A percentile compares a stretch with the other conserved stretches of the same genome.
phyloP scores from a whole-genome alignment of 306 rosid species.

The Biancaea sappan region DNA sequence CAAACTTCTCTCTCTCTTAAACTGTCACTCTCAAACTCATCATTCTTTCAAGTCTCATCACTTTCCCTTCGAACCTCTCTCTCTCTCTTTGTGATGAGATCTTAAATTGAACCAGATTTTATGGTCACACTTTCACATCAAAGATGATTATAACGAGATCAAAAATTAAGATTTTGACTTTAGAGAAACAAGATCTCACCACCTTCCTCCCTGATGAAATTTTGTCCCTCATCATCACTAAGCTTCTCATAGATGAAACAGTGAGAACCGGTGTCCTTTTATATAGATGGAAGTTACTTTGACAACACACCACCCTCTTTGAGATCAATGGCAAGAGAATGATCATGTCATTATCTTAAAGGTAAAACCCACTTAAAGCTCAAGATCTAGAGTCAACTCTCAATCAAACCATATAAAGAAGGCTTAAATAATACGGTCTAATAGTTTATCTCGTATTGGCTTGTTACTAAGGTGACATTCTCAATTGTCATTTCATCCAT shows the following conservation, averaged over 20 bases:
- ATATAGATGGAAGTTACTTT: not conserved
- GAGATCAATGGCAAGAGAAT: slow-evolving; percentile 1
- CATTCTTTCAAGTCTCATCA: not conserved
- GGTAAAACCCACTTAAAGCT: not conserved
- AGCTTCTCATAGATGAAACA: slow-evolving; percentile 16
- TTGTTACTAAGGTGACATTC: not conserved
- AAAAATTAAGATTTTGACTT: not conserved
- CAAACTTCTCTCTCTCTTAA: too few relatives aligned
- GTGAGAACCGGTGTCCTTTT: slow-evolving; percentile 29
- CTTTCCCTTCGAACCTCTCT: too few relatives aligned
- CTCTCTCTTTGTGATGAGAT: too few relatives aligned
- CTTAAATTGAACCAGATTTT: not conserved
- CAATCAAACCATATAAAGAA: not conserved
- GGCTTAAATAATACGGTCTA: not conserved
- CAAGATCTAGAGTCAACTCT: not conserved
- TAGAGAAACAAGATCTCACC: not conserved
- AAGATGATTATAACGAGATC: not conserved
- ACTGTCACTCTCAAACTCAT: not conserved
- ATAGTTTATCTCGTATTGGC: not conserved
- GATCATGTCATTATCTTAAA: not conserved
- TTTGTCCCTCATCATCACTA: not conserved
- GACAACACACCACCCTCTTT: not conserved
- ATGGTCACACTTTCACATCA: not conserved
- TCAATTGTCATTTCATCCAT: not conserved
- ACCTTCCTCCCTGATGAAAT: slow-evolving; percentile 7